A percentile compares a stretch with the other conserved stretches of the same genome.
phyloP scores from a whole-genome alignment of 2,329 filamentous ascomycete genomes.

The Lecanicillium sp. region DNA sequence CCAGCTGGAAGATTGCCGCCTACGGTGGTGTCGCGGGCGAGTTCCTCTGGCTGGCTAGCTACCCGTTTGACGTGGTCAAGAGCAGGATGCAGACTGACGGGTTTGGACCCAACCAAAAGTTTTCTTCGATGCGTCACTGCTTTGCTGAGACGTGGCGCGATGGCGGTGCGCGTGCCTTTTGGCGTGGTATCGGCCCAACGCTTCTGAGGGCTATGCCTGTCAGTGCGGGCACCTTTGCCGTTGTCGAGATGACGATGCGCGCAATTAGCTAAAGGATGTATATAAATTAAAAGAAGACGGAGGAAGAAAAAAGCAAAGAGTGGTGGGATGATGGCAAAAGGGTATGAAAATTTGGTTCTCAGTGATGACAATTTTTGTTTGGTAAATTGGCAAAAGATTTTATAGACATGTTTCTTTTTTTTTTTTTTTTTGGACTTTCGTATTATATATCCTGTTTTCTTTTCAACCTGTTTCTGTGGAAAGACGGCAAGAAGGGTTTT shows the following conservation, averaged over 20 bases:
- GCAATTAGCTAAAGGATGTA: slow-evolving; percentile 37
- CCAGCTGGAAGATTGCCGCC: slow-evolving; percentile 75
- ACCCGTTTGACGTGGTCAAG: slow-evolving; percentile 96
- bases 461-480: no score
- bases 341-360: no score
- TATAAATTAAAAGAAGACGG: no score
- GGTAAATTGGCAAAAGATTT: no score
- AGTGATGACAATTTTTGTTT: no score
- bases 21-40: slow-evolving; percentile 94
- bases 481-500: no score
- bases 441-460: no score
- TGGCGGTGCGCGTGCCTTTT: slow-evolving; percentile 80
- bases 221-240: slow-evolving; percentile 93
- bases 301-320: no score
- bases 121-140: slow-evolving; percentile 78
- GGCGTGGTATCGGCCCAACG: slow-evolving; percentile 88
- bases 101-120: slow-evolving; percentile 64
- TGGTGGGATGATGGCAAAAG: no score
- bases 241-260: slow-evolving; percentile 60
- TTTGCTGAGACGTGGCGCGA: slow-evolving; percentile 72
- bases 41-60: slow-evolving; percentile 85
- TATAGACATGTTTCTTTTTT: no score
- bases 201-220: slow-evolving; percentile 94
- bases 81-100: slow-evolving; percentile 99
- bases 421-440: no score